Conservation (phyloP, 2,329 filamentous ascomycete genomes). For the Rasamsonia emersonii region DNA sequence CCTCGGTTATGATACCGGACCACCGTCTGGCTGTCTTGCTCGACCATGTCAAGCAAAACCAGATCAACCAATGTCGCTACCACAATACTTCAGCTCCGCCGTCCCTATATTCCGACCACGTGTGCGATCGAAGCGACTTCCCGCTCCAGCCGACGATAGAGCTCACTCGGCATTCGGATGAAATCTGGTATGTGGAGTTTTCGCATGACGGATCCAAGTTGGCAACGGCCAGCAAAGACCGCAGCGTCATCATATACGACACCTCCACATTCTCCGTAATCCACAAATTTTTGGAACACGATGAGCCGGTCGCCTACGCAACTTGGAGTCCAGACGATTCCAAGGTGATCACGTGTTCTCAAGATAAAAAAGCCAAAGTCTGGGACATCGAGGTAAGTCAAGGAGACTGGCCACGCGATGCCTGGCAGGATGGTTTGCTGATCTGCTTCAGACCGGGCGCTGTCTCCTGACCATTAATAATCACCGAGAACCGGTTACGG, state of each 20-base stretch:
- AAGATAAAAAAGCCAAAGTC: slow-evolving; percentile 63
- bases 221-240: slow-evolving; percentile 72
- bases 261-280: slow-evolving; percentile 59
- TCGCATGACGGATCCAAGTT: slow-evolving; percentile 77
- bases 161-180: slow-evolving; percentile 63
- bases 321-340: slow-evolving; percentile 89
- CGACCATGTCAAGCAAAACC: slow-evolving; percentile 71
- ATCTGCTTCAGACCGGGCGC: slow-evolving; percentile 49
- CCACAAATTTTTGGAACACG: slow-evolving; percentile 57
- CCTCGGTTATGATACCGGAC: slow-evolving; percentile 93
- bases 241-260: slow-evolving; percentile 73
- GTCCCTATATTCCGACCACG: slow-evolving; percentile 82
- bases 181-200: slow-evolving; percentile 88
- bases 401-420: too few species aligned
- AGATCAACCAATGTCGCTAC: slow-evolving; percentile 77
- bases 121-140: slow-evolving; percentile 71
- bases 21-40: slow-evolving; percentile 75
- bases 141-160: slow-evolving; percentile 64
- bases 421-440: not conserved
- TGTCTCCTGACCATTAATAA: slow-evolving; percentile 56
- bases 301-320: slow-evolving; percentile 65
- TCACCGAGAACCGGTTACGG: slow-evolving; percentile 77
- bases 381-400: slow-evolving; percentile 61
- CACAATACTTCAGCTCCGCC: slow-evolving; percentile 74
- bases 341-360: slow-evolving; percentile 74